Base-by-base conservation (phyloP, 2,329 filamentous ascomycete species). In the Xylaria sp. region DNA sequence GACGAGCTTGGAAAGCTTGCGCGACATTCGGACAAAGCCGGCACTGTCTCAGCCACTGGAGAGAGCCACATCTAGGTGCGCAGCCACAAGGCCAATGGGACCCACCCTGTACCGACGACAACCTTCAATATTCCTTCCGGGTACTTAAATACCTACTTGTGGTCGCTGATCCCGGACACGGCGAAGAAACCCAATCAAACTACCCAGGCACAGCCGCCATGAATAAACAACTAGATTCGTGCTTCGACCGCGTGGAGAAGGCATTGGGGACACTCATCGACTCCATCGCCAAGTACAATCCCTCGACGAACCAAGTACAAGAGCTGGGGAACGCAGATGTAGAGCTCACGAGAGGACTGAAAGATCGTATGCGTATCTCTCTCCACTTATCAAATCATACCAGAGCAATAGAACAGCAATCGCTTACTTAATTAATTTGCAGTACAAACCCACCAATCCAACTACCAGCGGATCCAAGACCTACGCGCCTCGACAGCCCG, bases 281-380 rank as follows among this genome's bases (percentile, higher is more conserved):
- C 77, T 94, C 92, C 0, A 91, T 97, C 70, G 86, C 92, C 6
- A 92, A 93, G 71, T 95, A 94, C 80, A 93, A 94, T 75, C 93
- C 93, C 0, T 92, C 91, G 7, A 82, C 87, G 4, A 80, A 84
- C 41, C 87, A 90, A 30, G 91, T 91, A 6, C 83, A 87, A 65
- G 91, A 94, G 70, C 87, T 97, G 10, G 83, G 91, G 20, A 83
- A 84, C 8, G 93, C 92, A 28, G 92, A 97, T 76, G 83, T 85
- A 48, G 88, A 90, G 67, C 85, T 97, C 52, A 86, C 83, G 72
- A 82, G 85, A 70, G 89, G 91, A 4, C 83, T 97, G 2, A 85
- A 90, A 73, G 83, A 91, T 78, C 82, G 91, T 92, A 82, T 13
- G 68, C 34, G 12, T 10, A 6, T 4, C 43, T 5, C 45, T 23